Evolutionary conservation across 805 yeast species (phyloP).

Genomic region (Debaryomyces hansenii): DNA sequence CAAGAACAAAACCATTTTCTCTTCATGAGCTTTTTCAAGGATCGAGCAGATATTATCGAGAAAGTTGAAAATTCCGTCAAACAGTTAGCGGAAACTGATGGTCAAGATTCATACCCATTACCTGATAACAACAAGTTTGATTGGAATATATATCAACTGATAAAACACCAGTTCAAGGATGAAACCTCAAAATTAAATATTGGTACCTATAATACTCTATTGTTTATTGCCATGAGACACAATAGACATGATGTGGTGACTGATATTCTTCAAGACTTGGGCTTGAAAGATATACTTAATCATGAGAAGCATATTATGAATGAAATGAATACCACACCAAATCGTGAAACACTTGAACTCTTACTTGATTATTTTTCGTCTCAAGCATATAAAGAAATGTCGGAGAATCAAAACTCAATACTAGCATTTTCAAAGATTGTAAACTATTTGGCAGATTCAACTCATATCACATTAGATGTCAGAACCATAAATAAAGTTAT

Average conservation of each 20-base stretch:
- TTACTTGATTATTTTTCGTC: constrained; percentile 15
- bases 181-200: constrained; percentile 7
- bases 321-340: constrained; percentile 3
- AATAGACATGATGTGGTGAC: constrained; percentile 17
- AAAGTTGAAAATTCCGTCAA: constrained; percentile 8
- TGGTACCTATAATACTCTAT: constrained; percentile 24
- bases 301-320: background rate
- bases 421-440: constrained; percentile 3
- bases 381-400: background rate
- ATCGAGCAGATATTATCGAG: constrained; percentile 20
- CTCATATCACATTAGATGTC: constrained; percentile 13
- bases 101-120: background rate
- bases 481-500: constrained; percentile 18
- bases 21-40: constrained; percentile 31
- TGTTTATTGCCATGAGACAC: constrained; percentile 31
- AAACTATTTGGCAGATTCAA: constrained; percentile 4
- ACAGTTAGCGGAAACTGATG: constrained; percentile 3
- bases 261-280: constrained; percentile 17
- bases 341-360: constrained; percentile 16
- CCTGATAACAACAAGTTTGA: constrained; percentile 16
- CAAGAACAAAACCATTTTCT: constrained; percentile 30
- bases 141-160: constrained; percentile 17
- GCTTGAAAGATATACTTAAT: constrained; percentile 2
- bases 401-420: background rate
- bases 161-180: constrained; percentile 11